A percentile compares a stretch with the other conserved stretches of the same genome.
Conservation (phyloP, 257 asterid species). For the Datura wrightii region DNA sequence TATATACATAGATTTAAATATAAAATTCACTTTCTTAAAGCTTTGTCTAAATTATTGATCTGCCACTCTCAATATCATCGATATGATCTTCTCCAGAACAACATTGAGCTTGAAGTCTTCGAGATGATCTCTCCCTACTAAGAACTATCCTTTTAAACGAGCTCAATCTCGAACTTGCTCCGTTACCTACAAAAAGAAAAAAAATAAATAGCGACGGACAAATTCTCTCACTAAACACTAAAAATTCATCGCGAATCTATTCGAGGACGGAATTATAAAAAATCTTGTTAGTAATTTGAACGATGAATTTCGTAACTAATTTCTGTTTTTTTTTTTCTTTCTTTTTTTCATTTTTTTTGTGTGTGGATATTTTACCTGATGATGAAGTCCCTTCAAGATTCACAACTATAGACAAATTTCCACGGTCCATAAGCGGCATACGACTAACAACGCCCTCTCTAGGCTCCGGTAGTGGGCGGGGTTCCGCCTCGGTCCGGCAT, state of each 20-base stretch:
- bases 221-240: not conserved
- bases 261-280: no score
- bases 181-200: conserved; percentile 17
- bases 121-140: conserved; percentile 64
- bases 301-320: not conserved
- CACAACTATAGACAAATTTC: not conserved
- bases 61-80: conserved; percentile 59
- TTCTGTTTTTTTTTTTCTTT: no score
- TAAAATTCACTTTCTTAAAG: not conserved
- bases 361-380: conserved; percentile 31
- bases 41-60: not conserved
- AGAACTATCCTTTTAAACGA: conserved; percentile 75
- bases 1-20: not conserved
- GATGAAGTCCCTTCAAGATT: conserved; percentile 37
- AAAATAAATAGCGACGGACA: not conserved
- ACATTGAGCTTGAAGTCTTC: conserved; percentile 46
- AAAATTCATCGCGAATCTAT: no score
- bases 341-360: no score
- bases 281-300: no score
- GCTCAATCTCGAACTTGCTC: conserved; percentile 60
- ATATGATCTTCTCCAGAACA: conserved; percentile 44
- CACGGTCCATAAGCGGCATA: conserved; percentile 48
- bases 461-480: conserved; percentile 57
- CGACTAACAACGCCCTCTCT: conserved; percentile 53
- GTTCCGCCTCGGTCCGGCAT: conserved; percentile 73